Evolutionary conservation across 139 green algal genomes (phyloP), one percentile per base, ranked within the genome.

Genomic region (Closterium sp.): DNA sequence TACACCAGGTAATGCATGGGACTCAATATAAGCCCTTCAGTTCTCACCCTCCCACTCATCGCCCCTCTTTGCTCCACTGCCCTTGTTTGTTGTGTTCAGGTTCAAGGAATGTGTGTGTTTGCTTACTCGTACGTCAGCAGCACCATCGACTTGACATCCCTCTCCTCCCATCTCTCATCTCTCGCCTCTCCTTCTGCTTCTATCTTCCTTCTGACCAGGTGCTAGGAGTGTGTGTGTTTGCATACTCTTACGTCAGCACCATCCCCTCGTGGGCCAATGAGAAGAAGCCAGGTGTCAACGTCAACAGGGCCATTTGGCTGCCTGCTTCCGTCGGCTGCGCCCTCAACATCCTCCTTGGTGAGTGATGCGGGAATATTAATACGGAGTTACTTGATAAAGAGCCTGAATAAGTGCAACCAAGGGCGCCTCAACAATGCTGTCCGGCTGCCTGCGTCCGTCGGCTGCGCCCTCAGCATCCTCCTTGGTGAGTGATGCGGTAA

Each of bases 181-280:
- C 30, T 12, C 38, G 10, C 25, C 55, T 76, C 55, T 6, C 36
- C 36, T 55, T 6, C 36, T 4, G 36, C 6, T 76, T 55, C 36
- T 6, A 12, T 6, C 4, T 55, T 6, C 36, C 36, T 6, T 6
- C 6, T 55, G 4, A 6, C 6, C 89, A 92, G 89, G 89, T 92
- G 85, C 30, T 92, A 2, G 89, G 89, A 2, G 25, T 92, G 9
- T 86, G 84, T 90, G 90, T 92, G 19, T 92, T 92, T 90, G 43
- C 90, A n/a, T 92, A 92, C 66, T 84, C 33, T 2, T 90, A 92
- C 86, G 90, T 92, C 21, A 90, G 90, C 84, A 92, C 90, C 84
- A 90, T 92, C 34, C 90, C 90, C 16, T 92, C 90, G 25, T 92
- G 90, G 90, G 84, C 64, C 38, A 92, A 92, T 90, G 90, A 92